phyloP scores from a whole-genome alignment of 164 flowering plant genomes.

The Akebia trifoliata region DNA sequence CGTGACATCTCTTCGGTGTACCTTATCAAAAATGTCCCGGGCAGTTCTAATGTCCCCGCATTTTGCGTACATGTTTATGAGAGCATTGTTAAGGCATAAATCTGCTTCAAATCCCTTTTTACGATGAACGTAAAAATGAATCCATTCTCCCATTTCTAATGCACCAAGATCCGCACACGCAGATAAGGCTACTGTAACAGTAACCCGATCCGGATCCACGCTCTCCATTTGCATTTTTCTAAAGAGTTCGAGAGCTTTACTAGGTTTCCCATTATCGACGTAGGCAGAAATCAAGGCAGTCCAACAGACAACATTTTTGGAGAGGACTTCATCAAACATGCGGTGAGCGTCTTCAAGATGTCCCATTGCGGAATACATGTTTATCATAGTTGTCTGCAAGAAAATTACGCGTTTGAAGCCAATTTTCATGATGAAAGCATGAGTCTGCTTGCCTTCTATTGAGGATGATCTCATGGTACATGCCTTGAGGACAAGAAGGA shows the following conservation, averaged over 20 bases:
- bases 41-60: slow-evolving; percentile 37
- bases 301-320: slow-evolving; percentile 40
- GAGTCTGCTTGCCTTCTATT: too few relatives aligned
- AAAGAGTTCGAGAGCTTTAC: slow-evolving; percentile 34
- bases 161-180: slow-evolving; percentile 26
- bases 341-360: slow-evolving; percentile 30
- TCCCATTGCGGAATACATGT: slow-evolving; percentile 26
- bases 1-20: slow-evolving; percentile 33
- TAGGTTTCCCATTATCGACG: slow-evolving; percentile 29
- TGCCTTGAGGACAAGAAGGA: slow-evolving; percentile 29
- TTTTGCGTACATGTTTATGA: slow-evolving; percentile 46
- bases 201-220: slow-evolving; percentile 25
- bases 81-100: slow-evolving; percentile 23
- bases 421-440: slow-evolving; percentile 14
- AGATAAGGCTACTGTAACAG: too few relatives aligned
- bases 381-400: slow-evolving; percentile 34
- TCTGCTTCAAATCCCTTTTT: slow-evolving; percentile 11
- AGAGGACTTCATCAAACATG: slow-evolving; percentile 41
- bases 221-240: slow-evolving; percentile 38
- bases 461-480: slow-evolving; percentile 20
- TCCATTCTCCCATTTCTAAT: slow-evolving; percentile 30
- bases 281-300: slow-evolving; percentile 45
- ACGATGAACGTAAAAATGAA: slow-evolving; percentile 22
- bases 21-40: slow-evolving; percentile 19
- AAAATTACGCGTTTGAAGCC: slow-evolving; percentile 29